Base-by-base conservation (phyloP, 1,139 yeast species). In the Saccharomycopsis crataegensis region DNA sequence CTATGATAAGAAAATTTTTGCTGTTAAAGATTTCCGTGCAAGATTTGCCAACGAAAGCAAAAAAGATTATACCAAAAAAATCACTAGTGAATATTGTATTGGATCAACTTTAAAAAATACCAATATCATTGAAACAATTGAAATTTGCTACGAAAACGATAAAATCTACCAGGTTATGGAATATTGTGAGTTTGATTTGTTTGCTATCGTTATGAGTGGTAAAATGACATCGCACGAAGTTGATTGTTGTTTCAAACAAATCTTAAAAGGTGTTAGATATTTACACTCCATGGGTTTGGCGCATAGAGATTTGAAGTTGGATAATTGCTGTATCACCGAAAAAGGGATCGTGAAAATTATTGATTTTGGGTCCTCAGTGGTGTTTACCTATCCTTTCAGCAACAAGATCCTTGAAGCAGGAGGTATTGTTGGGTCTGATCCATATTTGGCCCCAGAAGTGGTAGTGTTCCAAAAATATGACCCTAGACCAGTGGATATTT, bases 111-210 rank as follows among this genome's bases (percentile, higher is more conserved):
- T 93, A 61, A 93, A 88, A 64, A 98, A 93, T 68, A 93, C 96
- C 16, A 91, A 93, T 67, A 83, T 93, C 60, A 90, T 93, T 63
- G 94, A 91, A 67, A 93, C 99, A 0, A 78, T 93, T 57, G 99
- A 94, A 67, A 89, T 93, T 43, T 82, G 91, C 56, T 86, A 88
- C 64, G 97, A 90, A 63, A 84, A 83, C 61, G 87, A 83, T 58
- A 80, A 90, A 61, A 88, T 88, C 65, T 93, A 83, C 67, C 97
- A 94, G 68, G 91, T 94, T 50, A 93, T 94, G 99, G 99, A 94
- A 67, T 94, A 88, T 66, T 94, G 97, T 57, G 49, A 47, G 32
- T 47, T 70, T 64, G 94, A 86, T 66, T 84, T 86, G 62, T 86
- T 86, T 67, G 83, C 86, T 45, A 72, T 86, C 56, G 91, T 86